Conservation (phyloP, 495 filamentous ascomycete species). For the Podospora pseudopauciseta region DNA sequence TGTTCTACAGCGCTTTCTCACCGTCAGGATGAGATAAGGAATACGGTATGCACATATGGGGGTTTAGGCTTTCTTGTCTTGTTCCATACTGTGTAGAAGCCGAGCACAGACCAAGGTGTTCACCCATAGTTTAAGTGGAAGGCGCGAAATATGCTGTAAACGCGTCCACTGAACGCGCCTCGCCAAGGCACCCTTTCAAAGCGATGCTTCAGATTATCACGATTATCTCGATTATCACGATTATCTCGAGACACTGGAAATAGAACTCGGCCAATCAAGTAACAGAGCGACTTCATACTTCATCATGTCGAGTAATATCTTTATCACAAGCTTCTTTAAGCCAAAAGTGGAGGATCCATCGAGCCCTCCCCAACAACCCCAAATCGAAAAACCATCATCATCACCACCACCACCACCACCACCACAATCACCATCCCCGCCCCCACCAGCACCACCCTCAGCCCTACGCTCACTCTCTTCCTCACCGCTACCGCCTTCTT, state of each 20-base stretch:
- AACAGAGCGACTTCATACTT: not conserved
- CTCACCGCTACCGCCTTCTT: constrained; percentile 17
- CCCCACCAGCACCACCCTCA: not conserved
- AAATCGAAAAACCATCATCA: not conserved
- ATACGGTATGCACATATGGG: not conserved
- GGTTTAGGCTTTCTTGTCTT: not conserved
- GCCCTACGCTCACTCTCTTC: constrained; percentile 16
- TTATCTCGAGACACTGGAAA: not conserved
- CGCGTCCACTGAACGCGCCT: not conserved
- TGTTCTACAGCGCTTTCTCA: not conserved
- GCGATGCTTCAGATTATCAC: not conserved
- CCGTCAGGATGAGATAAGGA: not conserved
- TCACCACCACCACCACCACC: not conserved
- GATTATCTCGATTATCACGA: too few relatives aligned
- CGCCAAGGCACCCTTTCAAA: not conserved
- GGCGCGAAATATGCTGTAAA: not conserved
- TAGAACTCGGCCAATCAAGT: not conserved
- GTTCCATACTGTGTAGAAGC: not conserved
- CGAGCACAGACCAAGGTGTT: not conserved
- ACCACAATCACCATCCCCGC: constrained; percentile 12
- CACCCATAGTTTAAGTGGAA: not conserved
- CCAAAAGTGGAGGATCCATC: constrained; percentile 13
- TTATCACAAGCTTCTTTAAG: constrained; percentile 29
- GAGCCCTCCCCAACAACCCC: not conserved
- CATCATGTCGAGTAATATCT: constrained; percentile 21